Conservation (phyloP, 2,329 filamentous ascomycete species). For the Claviceps monticola region DNA sequence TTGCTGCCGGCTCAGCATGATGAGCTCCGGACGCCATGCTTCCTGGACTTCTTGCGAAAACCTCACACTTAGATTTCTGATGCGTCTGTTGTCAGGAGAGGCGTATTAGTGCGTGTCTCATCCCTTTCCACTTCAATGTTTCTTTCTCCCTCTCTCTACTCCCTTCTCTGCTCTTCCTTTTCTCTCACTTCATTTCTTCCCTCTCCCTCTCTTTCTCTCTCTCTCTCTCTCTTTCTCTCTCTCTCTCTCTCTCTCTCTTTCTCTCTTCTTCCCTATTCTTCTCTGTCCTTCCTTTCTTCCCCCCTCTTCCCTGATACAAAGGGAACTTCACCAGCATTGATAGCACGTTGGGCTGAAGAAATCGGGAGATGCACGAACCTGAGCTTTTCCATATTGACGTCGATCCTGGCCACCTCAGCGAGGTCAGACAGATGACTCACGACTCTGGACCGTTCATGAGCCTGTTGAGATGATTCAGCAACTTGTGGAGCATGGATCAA, state of each 20-base stretch:
- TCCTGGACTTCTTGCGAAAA: constrained; percentile 22
- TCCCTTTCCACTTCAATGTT: no score
- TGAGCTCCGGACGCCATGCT: constrained; percentile 14
- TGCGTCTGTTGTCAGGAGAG: constrained; percentile 16
- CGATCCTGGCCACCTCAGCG: constrained; percentile 15
- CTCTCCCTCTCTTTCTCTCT: neutral
- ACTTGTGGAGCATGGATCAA: constrained; percentile 21
- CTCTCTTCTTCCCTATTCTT: neutral
- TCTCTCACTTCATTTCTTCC: neutral
- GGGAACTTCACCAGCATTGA: neutral
- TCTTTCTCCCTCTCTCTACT: neutral
- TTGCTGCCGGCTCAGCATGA: constrained; percentile 7
- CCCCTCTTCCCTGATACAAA: neutral
- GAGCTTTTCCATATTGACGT: constrained; percentile 20
- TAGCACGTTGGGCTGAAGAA: neutral
- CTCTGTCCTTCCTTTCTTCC: neutral
- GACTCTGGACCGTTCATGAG: constrained; percentile 14
- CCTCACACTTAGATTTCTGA: constrained; percentile 19
- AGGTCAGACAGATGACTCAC: constrained; percentile 17
- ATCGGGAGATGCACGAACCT: constrained; percentile 14
- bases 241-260: neutral
- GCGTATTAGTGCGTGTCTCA: neutral
- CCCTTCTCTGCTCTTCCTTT: neutral
- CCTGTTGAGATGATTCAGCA: constrained; percentile 13
- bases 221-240: neutral